These are phyloP conservation scores for Cyclocybe aegerita DNA, from an alignment of 768 basidiomycete genomes.

Conservation along the genomic window DNA sequence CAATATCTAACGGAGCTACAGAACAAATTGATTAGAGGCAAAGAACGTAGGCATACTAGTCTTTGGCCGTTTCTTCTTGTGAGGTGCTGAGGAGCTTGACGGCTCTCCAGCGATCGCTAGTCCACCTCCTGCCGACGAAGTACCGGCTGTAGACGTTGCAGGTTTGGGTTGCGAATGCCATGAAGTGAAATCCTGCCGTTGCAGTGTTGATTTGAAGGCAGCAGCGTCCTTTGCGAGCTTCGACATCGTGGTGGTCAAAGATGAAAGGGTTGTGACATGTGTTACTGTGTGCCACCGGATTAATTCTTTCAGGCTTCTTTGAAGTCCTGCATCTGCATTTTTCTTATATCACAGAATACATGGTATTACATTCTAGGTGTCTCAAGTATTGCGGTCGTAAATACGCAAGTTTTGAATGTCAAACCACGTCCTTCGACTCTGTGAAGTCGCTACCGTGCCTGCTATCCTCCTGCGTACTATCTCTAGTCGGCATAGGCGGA, in stretches of 20 bases:
- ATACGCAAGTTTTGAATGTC: too few relatives aligned
- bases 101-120: constrained; percentile 22
- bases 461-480: too few relatives aligned
- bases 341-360: too few relatives aligned
- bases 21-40: constrained; percentile 4
- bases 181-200: constrained; percentile 67
- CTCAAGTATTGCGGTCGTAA: too few relatives aligned
- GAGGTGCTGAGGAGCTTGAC: constrained; percentile 28
- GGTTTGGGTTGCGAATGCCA: constrained; percentile 71
- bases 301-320: too few relatives aligned
- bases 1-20: constrained; percentile 50
- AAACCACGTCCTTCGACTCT: too few relatives aligned
- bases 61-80: constrained; percentile 68
- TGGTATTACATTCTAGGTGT: too few relatives aligned
- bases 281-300: background rate
- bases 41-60: constrained; percentile 45
- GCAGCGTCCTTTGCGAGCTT: constrained; percentile 69
- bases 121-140: constrained; percentile 21
- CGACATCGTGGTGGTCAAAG: constrained; percentile 47
- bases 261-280: background rate
- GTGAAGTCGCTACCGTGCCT: too few relatives aligned
- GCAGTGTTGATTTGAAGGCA: constrained; percentile 63
- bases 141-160: constrained; percentile 19
- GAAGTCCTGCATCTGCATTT: too few relatives aligned
- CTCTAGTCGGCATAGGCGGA: too few relatives aligned